Evolutionary conservation across 371 early-diverging fungal species (phyloP).

Genomic region (Batkoa obscura): DNA sequence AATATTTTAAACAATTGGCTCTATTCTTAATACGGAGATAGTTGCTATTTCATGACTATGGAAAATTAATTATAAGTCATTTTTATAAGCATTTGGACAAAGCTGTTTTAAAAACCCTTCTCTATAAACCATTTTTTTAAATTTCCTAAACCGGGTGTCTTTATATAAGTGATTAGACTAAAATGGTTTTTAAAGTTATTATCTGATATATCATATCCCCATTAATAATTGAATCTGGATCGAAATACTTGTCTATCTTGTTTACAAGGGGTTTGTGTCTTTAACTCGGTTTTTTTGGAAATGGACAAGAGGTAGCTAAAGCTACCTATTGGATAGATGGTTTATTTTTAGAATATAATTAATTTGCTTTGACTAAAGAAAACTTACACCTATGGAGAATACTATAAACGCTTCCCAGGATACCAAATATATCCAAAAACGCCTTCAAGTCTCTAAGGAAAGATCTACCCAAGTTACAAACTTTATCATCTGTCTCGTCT

Average conservation of each 20-base stretch:
- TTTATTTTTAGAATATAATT: too few relatives aligned
- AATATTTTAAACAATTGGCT: neutral
- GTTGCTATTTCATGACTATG: neutral
- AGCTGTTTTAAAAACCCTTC: neutral
- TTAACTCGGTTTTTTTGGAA: too few relatives aligned
- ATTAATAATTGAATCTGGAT: too few relatives aligned
- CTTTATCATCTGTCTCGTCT: neutral
- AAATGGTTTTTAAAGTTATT: too few relatives aligned
- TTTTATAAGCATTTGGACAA: neutral
- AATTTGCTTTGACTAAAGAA: neutral
- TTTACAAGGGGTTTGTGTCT: too few relatives aligned
- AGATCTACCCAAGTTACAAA: neutral
- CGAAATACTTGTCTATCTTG: too few relatives aligned
- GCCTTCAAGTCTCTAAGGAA: neutral
- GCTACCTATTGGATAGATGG: too few relatives aligned
- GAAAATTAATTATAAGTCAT: neutral
- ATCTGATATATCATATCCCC: too few relatives aligned
- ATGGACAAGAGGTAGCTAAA: too few relatives aligned
- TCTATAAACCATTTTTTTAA: neutral
- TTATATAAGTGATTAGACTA: neutral
- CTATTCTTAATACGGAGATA: neutral
- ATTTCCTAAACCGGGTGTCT: neutral
- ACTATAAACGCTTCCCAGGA: neutral
- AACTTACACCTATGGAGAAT: neutral
- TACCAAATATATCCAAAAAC: neutral